Evolutionary conservation across 805 yeast species (phyloP), one percentile per base, ranked within the genome.

Genomic region (Hyphopichia homilentoma): DNA sequence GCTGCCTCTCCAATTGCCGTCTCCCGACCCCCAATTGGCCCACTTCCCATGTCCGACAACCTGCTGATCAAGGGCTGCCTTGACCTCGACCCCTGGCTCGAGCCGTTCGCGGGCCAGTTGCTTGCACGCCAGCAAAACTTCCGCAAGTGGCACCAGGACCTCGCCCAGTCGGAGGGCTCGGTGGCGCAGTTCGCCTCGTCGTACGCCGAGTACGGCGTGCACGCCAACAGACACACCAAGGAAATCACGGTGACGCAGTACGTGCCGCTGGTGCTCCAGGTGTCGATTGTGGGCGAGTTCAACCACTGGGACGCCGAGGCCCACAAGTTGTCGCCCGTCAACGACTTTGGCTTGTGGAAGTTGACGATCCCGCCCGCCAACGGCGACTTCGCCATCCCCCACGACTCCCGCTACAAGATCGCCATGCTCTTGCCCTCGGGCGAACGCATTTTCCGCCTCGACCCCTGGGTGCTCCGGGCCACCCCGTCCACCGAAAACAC

Each of bases 241-340:
- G 69, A 73, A 5, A 75, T 89, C 31, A 55, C 61, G 2, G 83
- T 83, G 49, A 69, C 75, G 16, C 95, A 90, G 59, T 90, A 96
- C 79, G 88, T 94, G 1, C 98, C 97, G 5, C 82, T 86, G 50
- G 97, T 96, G 2, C 50, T 48, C 4, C 64, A 54, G 28, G 96
- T 93, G 2, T 72, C 78, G 33, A 55, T 90, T n/a, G 81, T 85
- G 35, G 98, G 98, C 11, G 97, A 90, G 32, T 90, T 93, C 70
- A 90, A 90, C 58, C 52, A 68, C 40, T 90, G 98, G 98, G 65
- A 79, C 44, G 68, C 74, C 22, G 59, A 59, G 4, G 40, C 69
- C 4, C 77, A 83, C 50, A 65, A 65, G 28, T 64, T 90, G 75
- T 40, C 40, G 5, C 75, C 66, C 47, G 52, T 38, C 18, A 82